Percentiles rank a stretch among this genome's conserved stretches.
These are phyloP conservation scores for Trichoderma koningiopsis DNA, from an alignment of 2,329 filamentous ascomycete species.

Conservation along the genomic window DNA sequence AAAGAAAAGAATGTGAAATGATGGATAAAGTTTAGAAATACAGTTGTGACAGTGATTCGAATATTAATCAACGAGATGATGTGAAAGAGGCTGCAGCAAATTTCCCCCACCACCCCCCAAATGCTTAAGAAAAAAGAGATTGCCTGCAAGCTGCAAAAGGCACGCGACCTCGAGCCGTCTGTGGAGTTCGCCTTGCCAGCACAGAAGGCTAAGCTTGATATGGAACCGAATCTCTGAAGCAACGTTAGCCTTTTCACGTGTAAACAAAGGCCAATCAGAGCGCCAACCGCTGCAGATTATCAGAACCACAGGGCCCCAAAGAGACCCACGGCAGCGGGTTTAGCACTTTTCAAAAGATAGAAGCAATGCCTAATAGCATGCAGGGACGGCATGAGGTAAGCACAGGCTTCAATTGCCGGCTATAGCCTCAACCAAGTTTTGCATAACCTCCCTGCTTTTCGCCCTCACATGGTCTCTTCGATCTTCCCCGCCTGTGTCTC, in stretches of 20 bases:
- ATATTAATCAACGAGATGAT: neutral
- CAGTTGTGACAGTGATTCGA: neutral
- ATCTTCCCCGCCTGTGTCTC: neutral
- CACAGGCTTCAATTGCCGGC: neutral
- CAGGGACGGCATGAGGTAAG: neutral
- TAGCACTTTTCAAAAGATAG: neutral
- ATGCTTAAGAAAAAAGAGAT: neutral
- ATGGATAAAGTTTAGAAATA: neutral
- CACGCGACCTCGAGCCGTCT: constrained; percentile 19
- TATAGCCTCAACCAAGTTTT: neutral
- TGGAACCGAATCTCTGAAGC: constrained; percentile 9
- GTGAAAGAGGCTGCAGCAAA: neutral
- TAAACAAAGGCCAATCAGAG: constrained; percentile 13
- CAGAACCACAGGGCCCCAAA: neutral
- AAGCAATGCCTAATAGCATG: neutral
- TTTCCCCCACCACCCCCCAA: neutral
- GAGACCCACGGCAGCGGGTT: neutral
- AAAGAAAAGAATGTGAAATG: neutral
- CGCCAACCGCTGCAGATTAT: neutral
- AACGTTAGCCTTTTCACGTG: neutral
- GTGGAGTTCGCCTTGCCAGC: neutral
- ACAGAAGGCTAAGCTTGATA: constrained; percentile 3
- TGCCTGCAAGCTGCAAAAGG: neutral
- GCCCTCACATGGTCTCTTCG: neutral
- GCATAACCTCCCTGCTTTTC: neutral